A percentile compares a stretch with the other conserved stretches of the same genome.
phyloP scores from a whole-genome alignment of 169 alveolate species.

The Cryptosporidium sp. region DNA sequence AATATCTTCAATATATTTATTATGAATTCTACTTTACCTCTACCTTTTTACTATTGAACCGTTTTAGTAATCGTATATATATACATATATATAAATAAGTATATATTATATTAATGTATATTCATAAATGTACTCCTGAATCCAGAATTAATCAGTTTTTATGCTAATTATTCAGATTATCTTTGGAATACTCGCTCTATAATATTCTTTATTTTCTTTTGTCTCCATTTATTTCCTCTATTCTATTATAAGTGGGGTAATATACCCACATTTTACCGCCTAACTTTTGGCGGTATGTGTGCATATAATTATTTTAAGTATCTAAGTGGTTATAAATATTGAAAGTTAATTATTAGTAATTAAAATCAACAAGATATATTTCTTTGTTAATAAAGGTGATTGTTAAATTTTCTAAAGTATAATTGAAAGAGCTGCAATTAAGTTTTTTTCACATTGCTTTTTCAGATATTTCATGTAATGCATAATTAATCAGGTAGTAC shows the following conservation, averaged over 20 bases:
- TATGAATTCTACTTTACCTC: neutral
- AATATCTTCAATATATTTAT: neutral
- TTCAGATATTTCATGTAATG: neutral
- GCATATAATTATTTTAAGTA: neutral
- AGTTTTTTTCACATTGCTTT: neutral
- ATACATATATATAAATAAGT: constrained; percentile 20
- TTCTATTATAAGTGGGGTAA: constrained; percentile 1
- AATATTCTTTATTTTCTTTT: neutral
- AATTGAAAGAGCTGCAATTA: neutral
- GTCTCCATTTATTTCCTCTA: constrained; percentile 20
- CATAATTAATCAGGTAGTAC: neutral
- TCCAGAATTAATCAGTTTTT: neutral
- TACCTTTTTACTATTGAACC: neutral
- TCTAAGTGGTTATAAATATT: neutral
- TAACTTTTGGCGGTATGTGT: neutral
- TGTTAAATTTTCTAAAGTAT: neutral
- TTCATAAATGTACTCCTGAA: neutral
- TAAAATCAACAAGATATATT: neutral
- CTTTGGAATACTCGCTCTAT: neutral
- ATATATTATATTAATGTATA: neutral
- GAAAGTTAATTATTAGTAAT: neutral
- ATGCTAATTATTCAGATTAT: neutral
- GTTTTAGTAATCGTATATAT: neutral
- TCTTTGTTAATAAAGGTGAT: neutral
- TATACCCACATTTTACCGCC: constrained; percentile 14